Evolutionary conservation across 2,329 filamentous ascomycete species (phyloP), one percentile per base, ranked within the genome.

Genomic region (Tetracladium maxilliforme): DNA sequence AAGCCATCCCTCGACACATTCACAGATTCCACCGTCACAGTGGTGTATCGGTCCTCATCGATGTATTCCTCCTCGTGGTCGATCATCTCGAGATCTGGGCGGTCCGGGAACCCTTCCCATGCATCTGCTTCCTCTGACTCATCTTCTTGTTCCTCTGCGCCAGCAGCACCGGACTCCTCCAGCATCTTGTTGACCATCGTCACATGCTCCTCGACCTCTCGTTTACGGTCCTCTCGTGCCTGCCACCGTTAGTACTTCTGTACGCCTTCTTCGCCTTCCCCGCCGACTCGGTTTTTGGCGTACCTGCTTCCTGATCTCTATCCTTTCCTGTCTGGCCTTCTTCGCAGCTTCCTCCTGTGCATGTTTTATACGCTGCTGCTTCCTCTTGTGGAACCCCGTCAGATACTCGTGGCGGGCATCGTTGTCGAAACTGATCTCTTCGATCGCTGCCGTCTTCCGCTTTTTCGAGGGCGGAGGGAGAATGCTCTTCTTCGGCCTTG

Each of bases 311-410:
- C 87, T 64, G 29, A 77, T 58, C 30, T 66, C 58, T 29, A 86
- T 65, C 44, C 66, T 80, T 47, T 93, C 86, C 42, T 84, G 69
- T 24, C 75, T 71, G 23, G 75, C 83, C 45, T 67, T 73, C 50
- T 82, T 77, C 22, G 70, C 73, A 4, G 82, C 81, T 38, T 78
- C 63, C 37, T 90, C 83, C 44, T 90, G 79, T 3, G 87, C 87
- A 49, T 75, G 62, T 56, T 92, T 92, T 37, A 75, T 72, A 19
- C 90, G 69, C 48, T 83, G 78, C 26, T 80, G 56, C 51, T 94
- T 95, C 50, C 90, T 77, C 63, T 95, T 98, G 59, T 87, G 86
- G 54, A 98, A 98, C 4, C 90, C 90, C 0, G 84, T 94, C 30
- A 98, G 63, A 46, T 81, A 98, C 43, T 95, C 84, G 35, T 78